Conservation (phyloP, 1,284 basidiomycete species). For the Heliocybe sulcata region DNA sequence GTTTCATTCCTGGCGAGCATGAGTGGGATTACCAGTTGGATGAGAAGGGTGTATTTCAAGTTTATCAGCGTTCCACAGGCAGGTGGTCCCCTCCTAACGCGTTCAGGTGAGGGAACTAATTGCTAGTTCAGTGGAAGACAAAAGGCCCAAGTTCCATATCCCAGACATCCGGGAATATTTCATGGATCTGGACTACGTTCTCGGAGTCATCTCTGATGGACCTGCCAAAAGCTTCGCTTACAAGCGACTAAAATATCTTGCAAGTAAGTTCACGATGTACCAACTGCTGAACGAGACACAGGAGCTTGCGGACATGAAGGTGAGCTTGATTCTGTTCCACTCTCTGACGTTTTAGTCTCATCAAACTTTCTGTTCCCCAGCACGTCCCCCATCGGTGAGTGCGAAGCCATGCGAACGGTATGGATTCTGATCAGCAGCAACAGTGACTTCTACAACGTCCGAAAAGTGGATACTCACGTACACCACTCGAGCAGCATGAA, state of each 20-base stretch:
- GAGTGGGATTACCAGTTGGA: slow-evolving; percentile 70
- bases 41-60: slow-evolving; percentile 82
- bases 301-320: slow-evolving; percentile 96
- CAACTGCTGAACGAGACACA: slow-evolving; percentile 90
- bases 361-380: slow-evolving; percentile 23
- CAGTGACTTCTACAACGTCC: slow-evolving; percentile 97
- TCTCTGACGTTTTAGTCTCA: slow-evolving; percentile 9
- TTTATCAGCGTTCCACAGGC: slow-evolving; percentile 51
- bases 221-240: slow-evolving; percentile 97
- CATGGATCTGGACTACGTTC: slow-evolving; percentile 88
- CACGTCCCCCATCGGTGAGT: slow-evolving; percentile 66
- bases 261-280: slow-evolving; percentile 97
- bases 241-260: slow-evolving; percentile 86
- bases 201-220: slow-evolving; percentile 85
- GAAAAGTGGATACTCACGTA: slow-evolving; percentile 98
- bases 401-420: neutral
- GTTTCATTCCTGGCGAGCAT: slow-evolving; percentile 62
- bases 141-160: slow-evolving; percentile 68
- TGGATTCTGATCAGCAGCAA: neutral
- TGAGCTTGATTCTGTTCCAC: slow-evolving; percentile 21
- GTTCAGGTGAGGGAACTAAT: neutral
- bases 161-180: slow-evolving; percentile 94
- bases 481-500: slow-evolving; percentile 99
- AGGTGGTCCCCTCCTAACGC: slow-evolving; percentile 3
- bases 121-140: slow-evolving; percentile 19